Conservation (phyloP, 2,329 filamentous ascomycete species). For the Cercospora janseana region DNA sequence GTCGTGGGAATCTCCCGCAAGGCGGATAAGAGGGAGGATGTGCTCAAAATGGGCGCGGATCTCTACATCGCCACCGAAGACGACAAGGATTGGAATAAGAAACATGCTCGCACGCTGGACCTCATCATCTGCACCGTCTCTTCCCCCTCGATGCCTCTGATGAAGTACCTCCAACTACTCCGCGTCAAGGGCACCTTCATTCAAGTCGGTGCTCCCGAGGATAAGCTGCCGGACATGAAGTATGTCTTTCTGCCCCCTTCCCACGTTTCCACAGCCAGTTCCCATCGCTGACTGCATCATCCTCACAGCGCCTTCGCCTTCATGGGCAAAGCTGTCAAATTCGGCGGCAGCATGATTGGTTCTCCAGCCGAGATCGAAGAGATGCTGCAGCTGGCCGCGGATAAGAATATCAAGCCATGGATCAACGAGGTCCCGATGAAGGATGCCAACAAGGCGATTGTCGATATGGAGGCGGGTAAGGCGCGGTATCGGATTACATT, state of each 20-base stretch:
- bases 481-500: conserved; percentile 43
- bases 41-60: conserved; percentile 61
- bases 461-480: conserved; percentile 59
- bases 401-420: conserved; percentile 59
- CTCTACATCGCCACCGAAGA: conserved; percentile 58
- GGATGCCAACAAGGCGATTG: conserved; percentile 56
- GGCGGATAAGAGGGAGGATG: conserved; percentile 58
- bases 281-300: neutral
- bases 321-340: conserved; percentile 54
- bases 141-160: conserved; percentile 60
- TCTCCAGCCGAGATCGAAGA: conserved; percentile 58
- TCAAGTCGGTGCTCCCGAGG: conserved; percentile 66
- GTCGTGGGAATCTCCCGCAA: conserved; percentile 65
- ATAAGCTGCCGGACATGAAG: conserved; percentile 51
- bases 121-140: conserved; percentile 61
- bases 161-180: conserved; percentile 61
- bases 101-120: conserved; percentile 54
- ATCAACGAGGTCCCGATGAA: conserved; percentile 61
- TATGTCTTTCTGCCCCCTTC: conserved; percentile 51
- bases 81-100: conserved; percentile 59
- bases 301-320: conserved; percentile 54
- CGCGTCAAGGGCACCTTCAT: conserved; percentile 60
- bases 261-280: conserved; percentile 53
- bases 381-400: conserved; percentile 60
- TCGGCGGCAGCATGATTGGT: conserved; percentile 51